phyloP scores from a whole-genome alignment of 1,139 yeast species.

The Pneumocystis carinii region DNA sequence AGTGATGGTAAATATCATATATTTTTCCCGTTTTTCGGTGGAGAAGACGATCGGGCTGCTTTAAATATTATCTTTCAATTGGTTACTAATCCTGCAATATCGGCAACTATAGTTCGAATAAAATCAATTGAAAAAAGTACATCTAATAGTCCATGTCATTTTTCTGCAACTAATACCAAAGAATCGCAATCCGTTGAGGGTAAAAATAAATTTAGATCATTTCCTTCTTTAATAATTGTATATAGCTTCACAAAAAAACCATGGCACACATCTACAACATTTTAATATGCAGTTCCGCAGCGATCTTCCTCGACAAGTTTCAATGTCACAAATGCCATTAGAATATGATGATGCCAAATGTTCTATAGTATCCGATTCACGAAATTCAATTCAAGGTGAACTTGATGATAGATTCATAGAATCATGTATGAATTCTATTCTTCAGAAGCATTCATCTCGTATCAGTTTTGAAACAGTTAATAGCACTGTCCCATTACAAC shows the following conservation, averaged over 20 bases:
- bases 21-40: constrained; percentile 11
- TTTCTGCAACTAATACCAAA: not conserved
- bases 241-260: not conserved
- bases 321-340: not conserved
- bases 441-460: not conserved
- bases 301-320: not conserved
- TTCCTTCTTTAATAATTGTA: not conserved
- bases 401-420: not conserved
- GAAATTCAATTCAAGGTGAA: not conserved
- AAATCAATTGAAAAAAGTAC: not conserved
- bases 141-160: not conserved
- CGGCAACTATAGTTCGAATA: constrained; percentile 9
- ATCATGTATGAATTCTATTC: not conserved
- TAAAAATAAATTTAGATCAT: not conserved
- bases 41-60: constrained; percentile 9
- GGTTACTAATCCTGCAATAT: constrained; percentile 3
- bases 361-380: not conserved
- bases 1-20: constrained; percentile 7
- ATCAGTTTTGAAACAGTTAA: not conserved
- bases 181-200: not conserved
- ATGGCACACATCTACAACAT: not conserved
- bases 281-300: not conserved
- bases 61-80: constrained; percentile 7
- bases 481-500: not conserved
- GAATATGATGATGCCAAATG: not conserved